Conservation (phyloP, 331 rosid species). For the Ulmus americana region DNA sequence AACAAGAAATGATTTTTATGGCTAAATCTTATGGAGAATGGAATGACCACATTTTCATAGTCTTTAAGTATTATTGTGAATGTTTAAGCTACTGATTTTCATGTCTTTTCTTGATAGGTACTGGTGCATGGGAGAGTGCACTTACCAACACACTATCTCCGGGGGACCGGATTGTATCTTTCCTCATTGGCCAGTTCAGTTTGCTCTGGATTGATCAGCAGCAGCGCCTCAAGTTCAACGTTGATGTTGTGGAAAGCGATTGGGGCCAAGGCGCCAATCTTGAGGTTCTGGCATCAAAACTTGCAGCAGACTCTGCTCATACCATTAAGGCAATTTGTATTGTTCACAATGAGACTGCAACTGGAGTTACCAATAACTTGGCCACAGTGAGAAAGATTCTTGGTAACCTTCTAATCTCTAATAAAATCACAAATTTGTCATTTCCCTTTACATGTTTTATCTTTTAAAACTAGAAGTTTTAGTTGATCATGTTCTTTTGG, state of each 20-base stretch:
- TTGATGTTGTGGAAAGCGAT: constrained; percentile 92
- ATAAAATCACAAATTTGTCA: background rate
- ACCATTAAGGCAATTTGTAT: constrained; percentile 91
- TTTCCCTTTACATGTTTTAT: background rate
- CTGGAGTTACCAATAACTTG: constrained; percentile 91
- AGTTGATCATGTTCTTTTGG: too few relatives aligned
- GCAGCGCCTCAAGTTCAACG: constrained; percentile 87
- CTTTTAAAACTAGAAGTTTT: background rate
- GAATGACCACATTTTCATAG: too few relatives aligned
- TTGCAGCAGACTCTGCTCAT: constrained; percentile 67
- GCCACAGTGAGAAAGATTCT: constrained; percentile 71
- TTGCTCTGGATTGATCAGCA: constrained; percentile 99
- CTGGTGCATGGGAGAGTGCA: constrained; percentile 99
- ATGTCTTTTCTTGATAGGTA: constrained; percentile 45
- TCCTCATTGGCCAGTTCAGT: constrained; percentile 96
- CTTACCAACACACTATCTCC: constrained; percentile 96
- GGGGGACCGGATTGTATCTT: constrained; percentile 79
- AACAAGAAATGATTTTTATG: too few relatives aligned
- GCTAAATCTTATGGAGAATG: too few relatives aligned
- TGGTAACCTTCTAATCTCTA: constrained; percentile 41
- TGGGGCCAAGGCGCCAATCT: constrained; percentile 98
- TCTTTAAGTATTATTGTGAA: background rate
- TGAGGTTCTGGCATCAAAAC: constrained; percentile 71
- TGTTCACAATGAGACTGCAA: constrained; percentile 97
- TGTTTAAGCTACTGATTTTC: background rate